Base-by-base conservation (phyloP, 2,329 filamentous ascomycete genomes). In the Helicocarpus griseus region DNA sequence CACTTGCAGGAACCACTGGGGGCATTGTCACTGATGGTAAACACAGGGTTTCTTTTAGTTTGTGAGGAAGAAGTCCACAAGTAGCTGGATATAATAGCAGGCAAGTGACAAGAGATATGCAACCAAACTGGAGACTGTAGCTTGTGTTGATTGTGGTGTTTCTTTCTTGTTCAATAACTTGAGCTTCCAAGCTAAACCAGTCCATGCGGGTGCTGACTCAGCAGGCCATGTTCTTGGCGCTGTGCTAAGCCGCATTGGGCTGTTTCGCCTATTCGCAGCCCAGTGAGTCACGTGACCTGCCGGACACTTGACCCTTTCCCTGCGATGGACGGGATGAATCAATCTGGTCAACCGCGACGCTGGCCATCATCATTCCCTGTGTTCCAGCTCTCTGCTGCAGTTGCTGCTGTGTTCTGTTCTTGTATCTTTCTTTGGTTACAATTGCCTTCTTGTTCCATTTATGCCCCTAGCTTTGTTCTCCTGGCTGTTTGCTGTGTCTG, bases 1-100 rank as follows among this genome's bases (percentile, higher is more conserved):
- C 70, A 50, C 67, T 66, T 60, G 78, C 75, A 57, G 75, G 75
- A 61, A 78, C 78, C 62, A 82, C 73, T 44, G 74, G 71, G 53
- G 79, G 78, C 79, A 82, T 82, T 51, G 53, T 71, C 61, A 26
- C 21, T 53, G 38, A 24, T n/a, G 21, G 14, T n/a, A 53, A 14
- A n/a, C 31, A 9, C 22, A 22, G 21, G 26, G 24, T 31, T 19
- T 19, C 29, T 22, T 46, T 38, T 17, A 7, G 38, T 48, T 19
- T 21, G 26, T 38, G 17, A 5, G 13, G 31, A 36, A 19, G 31
- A n/a, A n/a, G 21, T 26, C 29, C 45, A 13, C 45, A 47, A 14
- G 17, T 19, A 26, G 28, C 17, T 7, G n/a, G 28, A n/a, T 21
- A 35, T 31, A 33, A 33, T 35, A 24, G 45, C 45, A 9, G 8